Percentiles rank a stretch among this genome's conserved stretches.
Conservation (phyloP, 139 green algal genomes). For the Coelastrella sp. region DNA sequence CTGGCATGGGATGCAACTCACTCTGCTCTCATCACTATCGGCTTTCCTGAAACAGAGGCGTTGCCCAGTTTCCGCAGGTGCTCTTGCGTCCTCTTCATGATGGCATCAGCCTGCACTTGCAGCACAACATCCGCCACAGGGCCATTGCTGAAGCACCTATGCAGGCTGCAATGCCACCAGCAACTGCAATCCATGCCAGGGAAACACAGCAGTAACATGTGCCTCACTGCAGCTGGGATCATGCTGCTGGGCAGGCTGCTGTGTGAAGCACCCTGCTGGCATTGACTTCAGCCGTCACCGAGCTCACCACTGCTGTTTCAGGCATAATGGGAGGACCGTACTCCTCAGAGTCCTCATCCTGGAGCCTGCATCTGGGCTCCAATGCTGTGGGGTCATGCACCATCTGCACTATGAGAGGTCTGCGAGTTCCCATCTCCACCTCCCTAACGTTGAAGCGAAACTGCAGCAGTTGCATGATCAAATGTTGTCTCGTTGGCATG, state of each 20-base stretch:
- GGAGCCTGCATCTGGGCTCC: conserved; percentile 87
- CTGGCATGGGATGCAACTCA: conserved; percentile 43
- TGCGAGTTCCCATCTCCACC: conserved; percentile 95
- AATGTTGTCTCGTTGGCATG: too few relatives aligned
- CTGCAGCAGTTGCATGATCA: conserved; percentile 40
- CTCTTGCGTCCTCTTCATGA: conserved; percentile 84
- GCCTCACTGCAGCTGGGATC: too few relatives aligned
- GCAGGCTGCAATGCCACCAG: too few relatives aligned
- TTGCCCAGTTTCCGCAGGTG: conserved; percentile 80
- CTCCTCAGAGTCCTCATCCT: conserved; percentile 76
- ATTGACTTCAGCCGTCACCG: background rate
- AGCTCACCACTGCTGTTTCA: conserved; percentile 61
- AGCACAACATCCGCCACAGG: background rate
- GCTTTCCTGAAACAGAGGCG: conserved; percentile 82
- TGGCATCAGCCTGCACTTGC: conserved; percentile 68
- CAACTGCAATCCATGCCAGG: conserved; percentile 44
- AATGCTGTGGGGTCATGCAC: conserved; percentile 68
- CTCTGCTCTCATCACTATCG: conserved; percentile 86
- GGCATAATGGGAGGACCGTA: conserved; percentile 75
- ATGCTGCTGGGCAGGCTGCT: background rate
- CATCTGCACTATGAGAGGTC: conserved; percentile 97
- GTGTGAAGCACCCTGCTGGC: too few relatives aligned
- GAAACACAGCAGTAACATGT: too few relatives aligned
- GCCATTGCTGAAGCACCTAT: too few relatives aligned
- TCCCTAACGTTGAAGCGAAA: conserved; percentile 93